Conservation (phyloP, 352 stramenopile genomes). For the Phytophthora rubi region DNA sequence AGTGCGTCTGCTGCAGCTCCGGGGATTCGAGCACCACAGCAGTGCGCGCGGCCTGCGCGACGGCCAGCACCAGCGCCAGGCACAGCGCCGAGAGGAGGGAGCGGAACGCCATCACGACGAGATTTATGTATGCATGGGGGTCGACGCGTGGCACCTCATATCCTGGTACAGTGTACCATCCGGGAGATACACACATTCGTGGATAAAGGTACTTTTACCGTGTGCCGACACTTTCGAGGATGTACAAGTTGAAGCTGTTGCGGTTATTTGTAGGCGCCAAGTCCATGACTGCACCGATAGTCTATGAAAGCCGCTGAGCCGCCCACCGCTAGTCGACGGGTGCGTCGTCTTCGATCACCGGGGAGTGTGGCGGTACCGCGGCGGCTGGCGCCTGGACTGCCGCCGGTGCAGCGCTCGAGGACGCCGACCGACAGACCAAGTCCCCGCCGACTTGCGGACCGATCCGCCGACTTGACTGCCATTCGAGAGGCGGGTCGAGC, state of each 20-base stretch:
- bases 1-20: slow-evolving; percentile 68
- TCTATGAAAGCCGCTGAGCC: slow-evolving; percentile 30
- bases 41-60: slow-evolving; percentile 53
- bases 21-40: slow-evolving; percentile 71
- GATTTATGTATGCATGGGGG: slow-evolving; percentile 12
- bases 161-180: neutral
- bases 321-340: slow-evolving; percentile 13
- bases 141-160: slow-evolving; percentile 25
- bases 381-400: slow-evolving; percentile 5
- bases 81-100: slow-evolving; percentile 23
- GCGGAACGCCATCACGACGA: slow-evolving; percentile 29
- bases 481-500: slow-evolving; percentile 9
- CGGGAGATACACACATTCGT: neutral
- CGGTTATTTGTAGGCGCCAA: slow-evolving; percentile 12
- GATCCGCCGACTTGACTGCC: slow-evolving; percentile 4
- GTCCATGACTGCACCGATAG: neutral
- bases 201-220: neutral
- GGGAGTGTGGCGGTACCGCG: slow-evolving; percentile 4
- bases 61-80: slow-evolving; percentile 31
- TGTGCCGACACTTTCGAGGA: slow-evolving; percentile 4
- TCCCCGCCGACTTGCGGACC: slow-evolving; percentile 9
- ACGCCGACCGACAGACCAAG: slow-evolving; percentile 8
- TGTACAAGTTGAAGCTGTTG: slow-evolving; percentile 16
- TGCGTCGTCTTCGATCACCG: slow-evolving; percentile 23
- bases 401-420: slow-evolving; percentile 15